Conservation (phyloP, 371 early-diverging fungal species). For the Basidiobolus meristosporus region DNA sequence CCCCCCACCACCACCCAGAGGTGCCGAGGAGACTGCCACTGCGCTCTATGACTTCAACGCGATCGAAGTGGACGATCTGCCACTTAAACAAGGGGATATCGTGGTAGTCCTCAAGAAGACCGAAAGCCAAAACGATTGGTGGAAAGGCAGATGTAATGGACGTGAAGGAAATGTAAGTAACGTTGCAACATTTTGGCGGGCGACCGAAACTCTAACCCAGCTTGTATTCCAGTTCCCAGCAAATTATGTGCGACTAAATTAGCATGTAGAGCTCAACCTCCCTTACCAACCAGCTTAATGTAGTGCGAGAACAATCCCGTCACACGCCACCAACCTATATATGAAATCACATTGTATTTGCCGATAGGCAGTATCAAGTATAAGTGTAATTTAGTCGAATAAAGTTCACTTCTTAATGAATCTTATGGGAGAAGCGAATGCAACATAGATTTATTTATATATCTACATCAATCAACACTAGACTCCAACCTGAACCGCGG, state of each 20-base stretch:
- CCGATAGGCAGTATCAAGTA: too few species aligned
- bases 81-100: conserved; percentile 49
- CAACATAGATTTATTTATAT: too few species aligned
- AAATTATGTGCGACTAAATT: conserved; percentile 39
- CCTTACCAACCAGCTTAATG: too few species aligned
- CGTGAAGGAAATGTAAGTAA: conserved; percentile 32
- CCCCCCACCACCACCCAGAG: conserved; percentile 16
- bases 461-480: too few species aligned
- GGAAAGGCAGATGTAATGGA: conserved; percentile 47
- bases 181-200: not conserved
- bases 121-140: conserved; percentile 56
- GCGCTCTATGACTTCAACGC: conserved; percentile 56
- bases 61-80: conserved; percentile 44
- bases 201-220: not conserved
- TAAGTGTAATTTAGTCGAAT: too few species aligned
- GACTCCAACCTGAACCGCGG: too few species aligned
- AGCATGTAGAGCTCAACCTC: too few species aligned
- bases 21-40: conserved; percentile 14
- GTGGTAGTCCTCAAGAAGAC: conserved; percentile 42
- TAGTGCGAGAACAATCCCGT: too few species aligned
- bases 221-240: conserved; percentile 38
- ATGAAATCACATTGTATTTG: too few species aligned
- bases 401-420: too few species aligned
- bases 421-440: too few species aligned
- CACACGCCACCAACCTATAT: too few species aligned